These are phyloP conservation scores for Malania oleifera DNA, from an alignment of 164 flowering plant genomes.

Conservation along the genomic window DNA sequence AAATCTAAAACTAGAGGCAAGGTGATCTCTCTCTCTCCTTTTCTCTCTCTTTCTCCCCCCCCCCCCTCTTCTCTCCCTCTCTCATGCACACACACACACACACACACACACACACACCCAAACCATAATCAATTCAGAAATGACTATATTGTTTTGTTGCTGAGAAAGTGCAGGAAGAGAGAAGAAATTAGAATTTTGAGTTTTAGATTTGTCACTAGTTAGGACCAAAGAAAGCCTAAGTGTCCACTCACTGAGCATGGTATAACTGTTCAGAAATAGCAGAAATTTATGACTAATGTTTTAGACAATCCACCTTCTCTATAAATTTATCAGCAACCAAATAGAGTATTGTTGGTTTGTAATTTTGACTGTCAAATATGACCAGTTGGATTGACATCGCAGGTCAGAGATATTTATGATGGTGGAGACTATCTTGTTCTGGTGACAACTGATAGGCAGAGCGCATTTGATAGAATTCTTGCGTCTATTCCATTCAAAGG, in stretches of 20 bases:
- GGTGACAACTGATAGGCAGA: constrained; percentile 91
- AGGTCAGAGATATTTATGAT: constrained; percentile 95
- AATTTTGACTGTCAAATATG: too few relatives aligned
- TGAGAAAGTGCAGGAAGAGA: not conserved
- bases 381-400: constrained; percentile 14
- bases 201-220: not conserved
- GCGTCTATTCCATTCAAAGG: constrained; percentile 97
- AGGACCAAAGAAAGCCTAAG: not conserved
- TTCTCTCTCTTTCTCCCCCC: too few relatives aligned
- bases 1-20: constrained; percentile 83
- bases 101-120: too few relatives aligned
- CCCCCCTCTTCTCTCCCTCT: too few relatives aligned
- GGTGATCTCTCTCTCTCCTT: constrained; percentile 48
- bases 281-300: too few relatives aligned
- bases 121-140: too few relatives aligned
- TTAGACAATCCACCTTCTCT: too few relatives aligned
- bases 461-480: constrained; percentile 92
- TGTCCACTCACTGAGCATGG: too few relatives aligned
- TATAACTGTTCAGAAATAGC: too few relatives aligned
- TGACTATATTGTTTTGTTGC: not conserved
- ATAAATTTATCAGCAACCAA: too few relatives aligned
- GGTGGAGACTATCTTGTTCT: constrained; percentile 86
- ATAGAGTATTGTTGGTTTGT: too few relatives aligned
- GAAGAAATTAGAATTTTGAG: not conserved
- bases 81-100: too few relatives aligned